Percentiles rank a stretch among this genome's conserved stretches.
Evolutionary conservation across 768 basidiomycete species (phyloP).

Genomic region (Mrakia gelida): DNA sequence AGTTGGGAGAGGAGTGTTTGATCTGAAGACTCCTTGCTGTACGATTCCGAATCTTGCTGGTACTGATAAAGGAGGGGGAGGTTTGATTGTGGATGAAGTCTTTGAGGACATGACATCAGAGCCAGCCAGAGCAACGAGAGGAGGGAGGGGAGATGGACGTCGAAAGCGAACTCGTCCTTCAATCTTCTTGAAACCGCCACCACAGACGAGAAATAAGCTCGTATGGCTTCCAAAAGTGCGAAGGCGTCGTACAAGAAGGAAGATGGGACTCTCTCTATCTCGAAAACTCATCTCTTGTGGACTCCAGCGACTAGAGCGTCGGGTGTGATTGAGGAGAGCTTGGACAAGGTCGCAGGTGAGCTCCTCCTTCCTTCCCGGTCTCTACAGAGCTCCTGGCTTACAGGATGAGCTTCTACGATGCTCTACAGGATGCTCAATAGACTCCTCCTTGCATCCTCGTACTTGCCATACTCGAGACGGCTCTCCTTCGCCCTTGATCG

Average conservation of each 20-base stretch:
- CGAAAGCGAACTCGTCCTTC: background rate
- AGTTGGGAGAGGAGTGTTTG: slow-evolving; percentile 38
- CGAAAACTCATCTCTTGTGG: slow-evolving; percentile 70
- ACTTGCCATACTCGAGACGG: no score
- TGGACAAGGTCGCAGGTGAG: slow-evolving; percentile 51
- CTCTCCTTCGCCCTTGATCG: slow-evolving; percentile 16
- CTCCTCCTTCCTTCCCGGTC: slow-evolving; percentile 34
- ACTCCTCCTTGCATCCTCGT: no score
- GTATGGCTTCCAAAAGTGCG: slow-evolving; percentile 14
- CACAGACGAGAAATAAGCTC: background rate
- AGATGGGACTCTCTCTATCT: slow-evolving; percentile 69
- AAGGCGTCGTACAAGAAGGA: slow-evolving; percentile 79
- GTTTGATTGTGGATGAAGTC: background rate
- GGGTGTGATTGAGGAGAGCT: slow-evolving; percentile 40
- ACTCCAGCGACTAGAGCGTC: slow-evolving; percentile 55
- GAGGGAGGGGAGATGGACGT: slow-evolving; percentile 5
- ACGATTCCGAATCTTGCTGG: slow-evolving; percentile 40
- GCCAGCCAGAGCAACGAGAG: background rate
- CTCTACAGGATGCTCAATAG: background rate
- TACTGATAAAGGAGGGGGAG: slow-evolving; percentile 32
- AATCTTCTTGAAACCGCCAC: background rate
- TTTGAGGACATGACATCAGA: slow-evolving; percentile 13
- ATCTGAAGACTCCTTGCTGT: slow-evolving; percentile 41
- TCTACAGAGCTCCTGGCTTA: slow-evolving; percentile 30
- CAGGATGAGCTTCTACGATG: background rate